phyloP scores from a whole-genome alignment of 2,329 filamentous ascomycete species.

The Neonectria hederae region DNA sequence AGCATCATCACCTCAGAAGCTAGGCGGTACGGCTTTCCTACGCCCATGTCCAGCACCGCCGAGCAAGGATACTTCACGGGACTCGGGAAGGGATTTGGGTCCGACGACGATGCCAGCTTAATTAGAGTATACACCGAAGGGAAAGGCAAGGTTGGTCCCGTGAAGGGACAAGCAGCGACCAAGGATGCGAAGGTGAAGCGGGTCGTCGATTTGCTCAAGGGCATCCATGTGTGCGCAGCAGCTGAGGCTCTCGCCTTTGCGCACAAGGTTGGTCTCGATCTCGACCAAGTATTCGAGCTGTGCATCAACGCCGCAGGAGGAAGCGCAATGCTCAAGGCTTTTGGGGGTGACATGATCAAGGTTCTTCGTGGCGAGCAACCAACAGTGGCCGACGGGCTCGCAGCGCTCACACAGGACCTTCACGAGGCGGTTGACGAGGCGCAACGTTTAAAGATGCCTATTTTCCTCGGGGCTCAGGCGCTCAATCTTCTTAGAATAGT shows the following conservation, averaged over 20 bases:
- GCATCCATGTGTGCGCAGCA: conserved; percentile 27
- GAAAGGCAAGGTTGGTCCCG: not conserved
- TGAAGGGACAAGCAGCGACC: not conserved
- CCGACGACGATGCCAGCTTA: conserved; percentile 24
- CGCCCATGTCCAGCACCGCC: conserved; percentile 68
- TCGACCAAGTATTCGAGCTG: conserved; percentile 28
- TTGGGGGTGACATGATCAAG: conserved; percentile 19
- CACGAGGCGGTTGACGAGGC: conserved; percentile 24
- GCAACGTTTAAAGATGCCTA: conserved; percentile 23
- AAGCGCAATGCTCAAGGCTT: conserved; percentile 14
- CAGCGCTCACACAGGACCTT: conserved; percentile 5
- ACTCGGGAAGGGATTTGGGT: conserved; percentile 61
- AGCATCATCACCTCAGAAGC: conserved; percentile 75
- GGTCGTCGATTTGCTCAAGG: conserved; percentile 24
- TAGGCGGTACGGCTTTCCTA: conserved; percentile 64
- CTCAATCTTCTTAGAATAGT: conserved; percentile 24
- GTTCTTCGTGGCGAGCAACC: conserved; percentile 13
- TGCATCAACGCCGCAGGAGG: conserved; percentile 30
- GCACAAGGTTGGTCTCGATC: conserved; percentile 25
- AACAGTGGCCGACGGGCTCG: not conserved
- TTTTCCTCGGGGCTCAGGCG: conserved; percentile 23
- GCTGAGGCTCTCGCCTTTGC: conserved; percentile 29
- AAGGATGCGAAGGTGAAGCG: conserved; percentile 13
- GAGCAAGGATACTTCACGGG: conserved; percentile 73
- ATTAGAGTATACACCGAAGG: conserved; percentile 25